Evolutionary conservation across 495 filamentous ascomycete genomes (phyloP), one percentile per base, ranked within the genome.

Genomic region (Neurospora africana): DNA sequence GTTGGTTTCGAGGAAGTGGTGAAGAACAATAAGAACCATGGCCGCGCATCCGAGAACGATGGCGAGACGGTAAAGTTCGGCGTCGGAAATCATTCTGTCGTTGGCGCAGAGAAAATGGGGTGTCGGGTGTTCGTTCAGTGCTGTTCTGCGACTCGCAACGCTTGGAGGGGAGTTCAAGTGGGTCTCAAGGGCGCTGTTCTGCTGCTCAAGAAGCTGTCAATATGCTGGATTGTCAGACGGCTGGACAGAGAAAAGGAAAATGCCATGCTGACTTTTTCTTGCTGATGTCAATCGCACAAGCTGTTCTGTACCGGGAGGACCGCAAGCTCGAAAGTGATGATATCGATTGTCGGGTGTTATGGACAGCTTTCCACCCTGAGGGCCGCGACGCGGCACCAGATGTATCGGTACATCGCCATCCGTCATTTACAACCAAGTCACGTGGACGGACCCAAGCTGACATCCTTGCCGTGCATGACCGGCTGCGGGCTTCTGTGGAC

Each of bases 1-100:
- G 80, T 99, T 99, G 85, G 98, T 89, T 78, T 98, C 94, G 76
- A 99, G 90, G 86, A 96, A 98, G 83, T 97, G 93, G 86, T 98
- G 98, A 23, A 97, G 82, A 61, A 98, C 89, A 68, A 97, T 97
- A 74, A 99, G 88, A 70, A 97, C 88, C 94, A 98, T 95, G 76
- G 95, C 89, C 39, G 90, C 86, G 53, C 89, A 93, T 83, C 96
- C 95, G 71, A 98, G 92, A 82, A 97, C 95, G 79, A 97, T 90
- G 82, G 95, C 94, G 30, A 99, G 90, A 36, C 87, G 86, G 84
- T 93, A 92, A 76, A 95, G 89, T 70, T 93, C 90, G 74, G 89
- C 83, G 89, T 95, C 92, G 82, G 91, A 90, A 80, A 95, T 94
- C 92, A 95, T 95, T 47, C 68, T 89, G 78, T 47, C 53, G n/a